Evolutionary conservation across 2,329 filamentous ascomycete species (phyloP).

Genomic region (Trichoderma atrobrunneum): DNA sequence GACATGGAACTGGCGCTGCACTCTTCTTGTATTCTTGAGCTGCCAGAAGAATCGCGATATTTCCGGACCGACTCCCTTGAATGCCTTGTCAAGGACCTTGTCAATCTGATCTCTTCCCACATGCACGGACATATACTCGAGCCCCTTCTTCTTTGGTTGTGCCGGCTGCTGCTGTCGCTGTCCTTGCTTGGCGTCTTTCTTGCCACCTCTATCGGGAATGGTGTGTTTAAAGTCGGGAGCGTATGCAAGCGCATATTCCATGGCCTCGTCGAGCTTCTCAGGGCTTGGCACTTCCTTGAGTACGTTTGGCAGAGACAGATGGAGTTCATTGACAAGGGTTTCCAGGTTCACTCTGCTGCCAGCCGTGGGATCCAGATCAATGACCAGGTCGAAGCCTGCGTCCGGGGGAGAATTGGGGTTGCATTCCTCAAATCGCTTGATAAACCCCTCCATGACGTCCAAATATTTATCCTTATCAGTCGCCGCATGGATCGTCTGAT

Average conservation of each 20-base stretch:
- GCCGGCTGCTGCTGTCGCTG: slow-evolving; percentile 26
- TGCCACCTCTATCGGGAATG: slow-evolving; percentile 58
- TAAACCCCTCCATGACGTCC: slow-evolving; percentile 92
- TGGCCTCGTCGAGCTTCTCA: slow-evolving; percentile 75
- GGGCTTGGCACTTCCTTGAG: slow-evolving; percentile 67
- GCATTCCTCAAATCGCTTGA: slow-evolving; percentile 78
- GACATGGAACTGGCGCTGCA: slow-evolving; percentile 88
- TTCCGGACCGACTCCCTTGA: slow-evolving; percentile 53
- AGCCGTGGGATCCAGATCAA: slow-evolving; percentile 74
- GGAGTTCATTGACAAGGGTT: slow-evolving; percentile 67
- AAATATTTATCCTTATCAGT: slow-evolving; percentile 72
- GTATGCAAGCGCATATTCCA: slow-evolving; percentile 73
- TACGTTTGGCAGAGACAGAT: slow-evolving; percentile 74
- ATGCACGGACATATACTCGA: slow-evolving; percentile 58
- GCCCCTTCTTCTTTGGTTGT: slow-evolving; percentile 43
- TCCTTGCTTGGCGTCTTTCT: slow-evolving; percentile 26
- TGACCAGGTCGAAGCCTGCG: slow-evolving; percentile 75
- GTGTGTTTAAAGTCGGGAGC: slow-evolving; percentile 72
- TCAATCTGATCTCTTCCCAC: slow-evolving; percentile 44
- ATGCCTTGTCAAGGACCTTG: slow-evolving; percentile 65
- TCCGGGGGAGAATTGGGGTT: slow-evolving; percentile 69
- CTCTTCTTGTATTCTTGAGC: slow-evolving; percentile 67
- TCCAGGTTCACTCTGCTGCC: slow-evolving; percentile 87
- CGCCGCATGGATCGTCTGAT: slow-evolving; percentile 92
- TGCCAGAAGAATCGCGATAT: slow-evolving; percentile 64